Conservation (phyloP, 257 asterid species). For the Eucommia ulmoides region DNA sequence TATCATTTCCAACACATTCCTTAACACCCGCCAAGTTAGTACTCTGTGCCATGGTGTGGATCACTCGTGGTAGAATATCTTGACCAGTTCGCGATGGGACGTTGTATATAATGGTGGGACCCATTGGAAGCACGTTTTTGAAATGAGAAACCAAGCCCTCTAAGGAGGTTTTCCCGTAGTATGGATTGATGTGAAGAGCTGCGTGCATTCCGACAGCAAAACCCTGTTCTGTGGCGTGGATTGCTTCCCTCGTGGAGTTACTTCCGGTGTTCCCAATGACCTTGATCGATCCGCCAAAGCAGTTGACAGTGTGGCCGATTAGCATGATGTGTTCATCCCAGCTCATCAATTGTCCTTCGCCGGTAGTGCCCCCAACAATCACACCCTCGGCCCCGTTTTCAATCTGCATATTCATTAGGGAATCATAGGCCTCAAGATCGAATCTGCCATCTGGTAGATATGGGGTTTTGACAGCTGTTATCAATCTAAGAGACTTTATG, state of each 20-base stretch:
- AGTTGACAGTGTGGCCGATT: constrained; percentile 79
- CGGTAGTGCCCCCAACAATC: constrained; percentile 83
- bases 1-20: constrained; percentile 67
- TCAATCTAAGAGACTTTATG: constrained; percentile 57
- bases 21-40: constrained; percentile 74
- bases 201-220: constrained; percentile 95
- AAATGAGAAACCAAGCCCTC: constrained; percentile 74
- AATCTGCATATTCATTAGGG: constrained; percentile 56
- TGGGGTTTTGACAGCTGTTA: constrained; percentile 80
- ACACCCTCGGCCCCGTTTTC: constrained; percentile 71
- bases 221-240: constrained; percentile 87
- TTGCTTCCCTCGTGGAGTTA: constrained; percentile 85
- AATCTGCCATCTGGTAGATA: constrained; percentile 84
- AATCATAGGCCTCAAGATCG: constrained; percentile 76
- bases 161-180: constrained; percentile 76
- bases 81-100: constrained; percentile 86
- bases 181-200: constrained; percentile 86
- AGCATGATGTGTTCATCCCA: constrained; percentile 96
- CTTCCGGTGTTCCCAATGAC: constrained; percentile 90
- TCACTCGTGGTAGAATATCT: constrained; percentile 60
- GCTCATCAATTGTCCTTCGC: constrained; percentile 90
- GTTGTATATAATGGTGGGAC: constrained; percentile 77
- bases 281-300: constrained; percentile 71
- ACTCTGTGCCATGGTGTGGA: constrained; percentile 25
- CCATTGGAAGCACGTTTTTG: constrained; percentile 67